Conservation (phyloP, 768 basidiomycete species). For the Jaapia argillacea region DNA sequence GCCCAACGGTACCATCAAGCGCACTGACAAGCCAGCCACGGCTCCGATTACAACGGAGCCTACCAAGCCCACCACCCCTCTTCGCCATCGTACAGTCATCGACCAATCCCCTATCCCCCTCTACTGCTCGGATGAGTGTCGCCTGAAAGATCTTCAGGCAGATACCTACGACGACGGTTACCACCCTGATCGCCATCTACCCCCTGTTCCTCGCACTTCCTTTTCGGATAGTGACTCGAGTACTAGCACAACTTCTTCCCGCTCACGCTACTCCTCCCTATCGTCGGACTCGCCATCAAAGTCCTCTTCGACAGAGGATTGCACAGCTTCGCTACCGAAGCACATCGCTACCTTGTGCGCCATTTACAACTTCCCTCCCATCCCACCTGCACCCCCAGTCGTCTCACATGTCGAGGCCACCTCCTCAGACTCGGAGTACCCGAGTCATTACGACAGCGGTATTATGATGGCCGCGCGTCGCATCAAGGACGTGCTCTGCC, state of each 20-base stretch:
- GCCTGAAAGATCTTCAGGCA: conserved; percentile 41
- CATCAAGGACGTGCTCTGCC: conserved; percentile 36
- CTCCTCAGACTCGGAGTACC: conserved; percentile 14
- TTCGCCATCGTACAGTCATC: conserved; percentile 58
- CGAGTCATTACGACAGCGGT: conserved; percentile 35
- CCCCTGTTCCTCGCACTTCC: conserved; percentile 31
- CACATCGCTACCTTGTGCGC: conserved; percentile 29
- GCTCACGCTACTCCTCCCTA: conserved; percentile 15
- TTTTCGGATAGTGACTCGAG: conserved; percentile 31
- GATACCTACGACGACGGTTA: conserved; percentile 33
- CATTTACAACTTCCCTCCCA: conserved; percentile 37
- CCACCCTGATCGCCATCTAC: conserved; percentile 34
- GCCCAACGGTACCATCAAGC: conserved; percentile 46
- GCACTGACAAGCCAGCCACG: conserved; percentile 14
- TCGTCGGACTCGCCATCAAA: conserved; percentile 8
- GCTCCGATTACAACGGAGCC: conserved; percentile 13
- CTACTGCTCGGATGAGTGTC: conserved; percentile 78
- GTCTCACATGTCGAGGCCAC: conserved; percentile 12
- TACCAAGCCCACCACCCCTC: conserved; percentile 19
- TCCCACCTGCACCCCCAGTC: conserved; percentile 43
- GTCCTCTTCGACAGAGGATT: conserved; percentile 2
- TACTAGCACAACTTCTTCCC: conserved; percentile 12
- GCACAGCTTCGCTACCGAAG: conserved; percentile 10
- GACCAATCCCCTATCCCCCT: conserved; percentile 74
- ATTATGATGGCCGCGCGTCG: conserved; percentile 62